Conservation (phyloP, 805 yeast genomes). For the Myxozyma nipponensis region DNA sequence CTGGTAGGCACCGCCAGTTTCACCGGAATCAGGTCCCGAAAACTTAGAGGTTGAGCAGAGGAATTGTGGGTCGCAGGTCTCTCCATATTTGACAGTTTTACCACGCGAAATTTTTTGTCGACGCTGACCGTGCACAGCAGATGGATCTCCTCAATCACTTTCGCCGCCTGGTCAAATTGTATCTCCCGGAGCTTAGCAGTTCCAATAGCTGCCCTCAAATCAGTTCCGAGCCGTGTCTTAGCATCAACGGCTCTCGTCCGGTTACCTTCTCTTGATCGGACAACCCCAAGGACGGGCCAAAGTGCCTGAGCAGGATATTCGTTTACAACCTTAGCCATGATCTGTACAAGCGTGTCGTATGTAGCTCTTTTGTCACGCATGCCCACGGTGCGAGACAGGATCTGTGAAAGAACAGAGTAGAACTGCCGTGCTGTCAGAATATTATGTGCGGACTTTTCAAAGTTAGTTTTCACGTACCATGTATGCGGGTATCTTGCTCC, state of each 20-base stretch:
- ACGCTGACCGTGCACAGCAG: neutral
- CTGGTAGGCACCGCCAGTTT: conserved; percentile 70
- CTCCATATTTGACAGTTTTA: neutral
- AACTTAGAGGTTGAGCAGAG: neutral
- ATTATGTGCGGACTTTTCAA: neutral
- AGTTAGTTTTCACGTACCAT: conserved; percentile 26
- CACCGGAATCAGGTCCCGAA: conserved; percentile 36
- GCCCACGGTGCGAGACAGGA: conserved; percentile 74
- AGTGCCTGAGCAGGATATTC: conserved; percentile 77
- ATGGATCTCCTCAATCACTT: neutral
- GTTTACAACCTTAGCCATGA: conserved; percentile 54
- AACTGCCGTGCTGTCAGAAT: conserved; percentile 39
- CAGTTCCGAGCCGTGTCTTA: neutral
- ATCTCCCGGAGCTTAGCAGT: neutral
- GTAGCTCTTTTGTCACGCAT: conserved; percentile 47
- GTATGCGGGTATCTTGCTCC: conserved; percentile 48
- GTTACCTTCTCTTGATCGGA: neutral
- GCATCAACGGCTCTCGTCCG: neutral
- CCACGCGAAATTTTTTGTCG: neutral
- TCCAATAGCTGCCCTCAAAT: neutral
- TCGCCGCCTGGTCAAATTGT: neutral
- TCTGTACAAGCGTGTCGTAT: conserved; percentile 50
- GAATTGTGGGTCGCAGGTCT: neutral
- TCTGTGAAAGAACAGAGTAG: conserved; percentile 82
- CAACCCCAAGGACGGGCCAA: conserved; percentile 76